phyloP scores from a whole-genome alignment of 805 yeast species.

The Ogataea dorogensis region DNA sequence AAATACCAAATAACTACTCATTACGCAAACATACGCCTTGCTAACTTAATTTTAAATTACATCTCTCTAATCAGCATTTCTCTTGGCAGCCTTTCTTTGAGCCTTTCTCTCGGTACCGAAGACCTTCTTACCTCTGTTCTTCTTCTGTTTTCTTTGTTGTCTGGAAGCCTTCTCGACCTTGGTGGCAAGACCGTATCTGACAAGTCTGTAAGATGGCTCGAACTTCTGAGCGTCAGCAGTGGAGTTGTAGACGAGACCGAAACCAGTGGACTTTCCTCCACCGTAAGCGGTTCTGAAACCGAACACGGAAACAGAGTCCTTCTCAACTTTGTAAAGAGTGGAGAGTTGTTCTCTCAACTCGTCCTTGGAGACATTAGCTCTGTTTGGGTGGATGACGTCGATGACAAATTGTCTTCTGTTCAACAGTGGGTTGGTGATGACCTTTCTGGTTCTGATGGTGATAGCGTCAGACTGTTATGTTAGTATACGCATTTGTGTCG shows the following conservation, averaged over 20 bases:
- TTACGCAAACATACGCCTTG: conserved; percentile 11
- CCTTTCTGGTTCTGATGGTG: conserved; percentile 99
- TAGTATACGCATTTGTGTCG: conserved; percentile 9
- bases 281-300: conserved; percentile 99
- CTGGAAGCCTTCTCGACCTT: conserved; percentile 97
- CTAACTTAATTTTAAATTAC: conserved; percentile 11
- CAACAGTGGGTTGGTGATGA: conserved; percentile 97
- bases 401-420: conserved; percentile 99
- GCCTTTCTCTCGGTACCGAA: conserved; percentile 96
- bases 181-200: conserved; percentile 96
- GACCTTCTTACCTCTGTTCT: conserved; percentile 99
- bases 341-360: conserved; percentile 83
- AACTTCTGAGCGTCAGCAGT: conserved; percentile 96
- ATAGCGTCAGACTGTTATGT: conserved; percentile 89
- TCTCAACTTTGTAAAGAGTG: conserved; percentile 63
- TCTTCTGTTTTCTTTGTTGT: conserved; percentile 99
- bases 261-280: conserved; percentile 99
- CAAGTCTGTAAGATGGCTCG: conserved; percentile 99
- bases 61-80: conserved; percentile 72
- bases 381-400: conserved; percentile 99
- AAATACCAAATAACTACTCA: conserved; percentile 10
- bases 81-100: conserved; percentile 89
- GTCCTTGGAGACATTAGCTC: conserved; percentile 98
- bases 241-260: conserved; percentile 98
- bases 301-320: conserved; percentile 82